Evolutionary conservation across 768 basidiomycete genomes (phyloP), one percentile per base, ranked within the genome.

Genomic region (Kwoniella dejecticola): DNA sequence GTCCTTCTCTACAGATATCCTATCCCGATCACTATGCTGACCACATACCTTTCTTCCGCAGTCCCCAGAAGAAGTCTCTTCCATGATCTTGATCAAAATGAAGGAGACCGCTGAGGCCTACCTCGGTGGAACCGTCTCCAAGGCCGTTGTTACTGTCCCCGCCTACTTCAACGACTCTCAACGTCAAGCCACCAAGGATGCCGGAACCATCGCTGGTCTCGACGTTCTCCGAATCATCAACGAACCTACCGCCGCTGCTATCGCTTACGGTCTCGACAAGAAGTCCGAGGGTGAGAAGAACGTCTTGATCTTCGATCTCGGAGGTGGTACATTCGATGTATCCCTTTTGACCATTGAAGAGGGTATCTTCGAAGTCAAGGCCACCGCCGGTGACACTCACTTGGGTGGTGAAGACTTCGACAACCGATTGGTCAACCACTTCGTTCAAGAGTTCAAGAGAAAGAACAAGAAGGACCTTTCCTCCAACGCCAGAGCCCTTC

Each of bases 101-200:
- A 97, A 96, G 85, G 95, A 98, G 83, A 98, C 92, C 26, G 95
- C 95, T 59, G 95, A 97, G 84, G 89, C 93, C 17, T 97, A 95
- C 82, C 89, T 98, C 62, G 93, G 93, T 72, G 85, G 91, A 75
- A 89, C 90, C 80, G 93, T 98, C 78, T 92, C 92, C 62, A 91
- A 98, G 80, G 94, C 95, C 61, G 94, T 98, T 50, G 91, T 98
- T 78, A 97, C 95, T 49, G 95, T 98, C 79, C 95, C 95, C 47
- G 94, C 94, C 57, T 96, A 94, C 85, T 96, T 95, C 87, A 97
- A 98, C 80, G 94, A 97, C 82, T 93, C 95, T 74, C 95, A 98
- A 81, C 91, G 94, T 78, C 95, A 97, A 80, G 95, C 95, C 15
- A 97, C 95, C 81, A 98, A 97, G 83, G 95, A 98, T 75, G 91